A percentile compares a stretch with the other conserved stretches of the same genome.
Evolutionary conservation across 805 yeast genomes (phyloP).

Genomic region (Wickerhamomyces subpelliculosus): DNA sequence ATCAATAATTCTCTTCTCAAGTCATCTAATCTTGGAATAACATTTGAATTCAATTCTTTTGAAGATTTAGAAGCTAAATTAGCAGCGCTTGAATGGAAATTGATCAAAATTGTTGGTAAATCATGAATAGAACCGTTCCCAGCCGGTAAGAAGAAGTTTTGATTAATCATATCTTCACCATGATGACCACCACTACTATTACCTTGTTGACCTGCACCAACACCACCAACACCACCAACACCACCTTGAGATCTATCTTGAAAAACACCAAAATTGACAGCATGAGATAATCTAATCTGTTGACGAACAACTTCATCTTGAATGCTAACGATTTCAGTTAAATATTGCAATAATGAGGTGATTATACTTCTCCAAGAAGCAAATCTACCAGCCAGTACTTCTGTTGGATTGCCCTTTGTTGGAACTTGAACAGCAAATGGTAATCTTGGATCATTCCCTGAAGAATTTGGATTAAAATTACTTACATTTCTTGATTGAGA

Average conservation of each 20-base stretch:
- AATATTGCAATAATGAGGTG: constrained; percentile 64
- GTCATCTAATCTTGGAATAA: constrained; percentile 62
- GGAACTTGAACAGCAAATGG: constrained; percentile 48
- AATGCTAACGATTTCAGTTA: constrained; percentile 73
- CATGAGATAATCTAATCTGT: constrained; percentile 73
- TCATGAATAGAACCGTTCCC: constrained; percentile 83
- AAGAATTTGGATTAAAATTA: constrained; percentile 3
- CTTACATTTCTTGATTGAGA: constrained; percentile 3
- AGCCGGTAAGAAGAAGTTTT: constrained; percentile 58
- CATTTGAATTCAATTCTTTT: constrained; percentile 52
- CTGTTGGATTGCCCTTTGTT: constrained; percentile 71
- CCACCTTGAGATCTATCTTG: neutral
- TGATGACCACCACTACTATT: too few species aligned
- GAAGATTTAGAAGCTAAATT: constrained; percentile 49
- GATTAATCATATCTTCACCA: constrained; percentile 8
- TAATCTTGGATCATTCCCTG: constrained; percentile 34
- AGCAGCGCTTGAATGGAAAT: constrained; percentile 58
- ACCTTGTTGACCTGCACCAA: constrained; percentile 23
- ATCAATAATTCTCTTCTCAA: constrained; percentile 69
- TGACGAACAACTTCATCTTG: constrained; percentile 87
- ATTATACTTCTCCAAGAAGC: constrained; percentile 81
- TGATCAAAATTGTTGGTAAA: constrained; percentile 61
- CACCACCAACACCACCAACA: constrained; percentile 1
- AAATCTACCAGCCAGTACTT: constrained; percentile 75
- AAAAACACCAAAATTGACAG: constrained; percentile 43